These are phyloP conservation scores for Botrytis medusae DNA, from an alignment of 2,329 filamentous ascomycete genomes.

Conservation along the genomic window DNA sequence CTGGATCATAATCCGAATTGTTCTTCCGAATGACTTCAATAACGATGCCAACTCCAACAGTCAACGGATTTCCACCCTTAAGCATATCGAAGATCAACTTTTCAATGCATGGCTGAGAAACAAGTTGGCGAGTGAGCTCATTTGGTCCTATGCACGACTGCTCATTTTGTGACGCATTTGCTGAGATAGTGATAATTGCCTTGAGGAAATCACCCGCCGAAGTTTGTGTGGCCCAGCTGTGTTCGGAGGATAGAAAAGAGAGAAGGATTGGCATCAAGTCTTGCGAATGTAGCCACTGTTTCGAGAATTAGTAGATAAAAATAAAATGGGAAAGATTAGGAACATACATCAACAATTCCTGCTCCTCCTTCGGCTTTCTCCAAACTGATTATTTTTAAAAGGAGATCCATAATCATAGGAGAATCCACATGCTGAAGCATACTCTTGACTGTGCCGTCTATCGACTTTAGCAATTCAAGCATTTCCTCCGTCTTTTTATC, in stretches of 20 bases:
- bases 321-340: slow-evolving; percentile 23
- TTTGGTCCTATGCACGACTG: slow-evolving; percentile 99
- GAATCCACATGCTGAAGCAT: slow-evolving; percentile 94
- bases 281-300: slow-evolving; percentile 89
- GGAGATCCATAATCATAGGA: slow-evolving; percentile 95
- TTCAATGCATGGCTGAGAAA: slow-evolving; percentile 80
- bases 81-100: slow-evolving; percentile 91
- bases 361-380: slow-evolving; percentile 90
- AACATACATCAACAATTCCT: slow-evolving; percentile 83
- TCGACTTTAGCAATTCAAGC: slow-evolving; percentile 81
- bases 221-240: slow-evolving; percentile 88
- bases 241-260: slow-evolving; percentile 80
- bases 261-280: slow-evolving; percentile 84
- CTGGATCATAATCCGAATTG: slow-evolving; percentile 97
- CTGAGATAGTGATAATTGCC: slow-evolving; percentile 97
- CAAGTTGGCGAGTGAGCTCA: slow-evolving; percentile 90
- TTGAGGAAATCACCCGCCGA: slow-evolving; percentile 97
- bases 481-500: slow-evolving; percentile 99
- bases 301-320: slow-evolving; percentile 14
- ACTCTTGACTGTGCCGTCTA: slow-evolving; percentile 78
- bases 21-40: slow-evolving; percentile 99
- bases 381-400: slow-evolving; percentile 94
- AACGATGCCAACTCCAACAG: slow-evolving; percentile 93
- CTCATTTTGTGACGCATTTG: slow-evolving; percentile 96
- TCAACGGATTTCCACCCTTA: slow-evolving; percentile 86